A percentile compares a stretch with the other conserved stretches of the same genome.
Conservation (phyloP, 805 yeast genomes). For the Cyberlindnera maritima region DNA sequence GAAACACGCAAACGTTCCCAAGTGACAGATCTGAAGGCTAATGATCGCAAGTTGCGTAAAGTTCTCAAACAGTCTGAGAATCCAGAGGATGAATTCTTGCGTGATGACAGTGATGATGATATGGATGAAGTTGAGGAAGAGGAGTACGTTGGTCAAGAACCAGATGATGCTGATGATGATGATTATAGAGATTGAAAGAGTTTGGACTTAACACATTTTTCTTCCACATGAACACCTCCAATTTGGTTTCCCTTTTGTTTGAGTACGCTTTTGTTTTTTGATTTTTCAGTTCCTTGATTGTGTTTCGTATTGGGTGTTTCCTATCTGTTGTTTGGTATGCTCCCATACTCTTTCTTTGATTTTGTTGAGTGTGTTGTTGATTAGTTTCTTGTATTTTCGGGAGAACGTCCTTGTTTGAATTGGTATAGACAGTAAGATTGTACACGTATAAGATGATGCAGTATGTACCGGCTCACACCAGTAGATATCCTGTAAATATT, state of each 20-base stretch:
- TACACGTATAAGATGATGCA: neutral
- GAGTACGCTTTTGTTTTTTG: no score
- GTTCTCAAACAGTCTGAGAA: constrained; percentile 12
- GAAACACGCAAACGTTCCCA: constrained; percentile 22
- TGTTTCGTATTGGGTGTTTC: neutral
- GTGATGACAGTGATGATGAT: constrained; percentile 18
- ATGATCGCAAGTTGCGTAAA: constrained; percentile 15
- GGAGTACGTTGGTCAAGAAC: constrained; percentile 7
- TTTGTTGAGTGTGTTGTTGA: no score
- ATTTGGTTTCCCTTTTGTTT: neutral
- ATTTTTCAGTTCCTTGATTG: no score
- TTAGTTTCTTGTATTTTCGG: no score
- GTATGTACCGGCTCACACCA: no score
- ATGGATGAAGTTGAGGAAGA: constrained; percentile 11
- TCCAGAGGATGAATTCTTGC: constrained; percentile 15
- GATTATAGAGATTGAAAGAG: constrained; percentile 12
- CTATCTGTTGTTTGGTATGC: neutral
- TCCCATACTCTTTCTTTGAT: neutral
- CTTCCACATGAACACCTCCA: no score
- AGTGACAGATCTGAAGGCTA: constrained; percentile 17
- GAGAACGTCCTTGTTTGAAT: no score
- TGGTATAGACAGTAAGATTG: no score
- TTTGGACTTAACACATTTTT: no score
- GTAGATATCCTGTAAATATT: no score
- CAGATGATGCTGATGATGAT: constrained; percentile 20